Base-by-base conservation (phyloP, 257 asterid species). In the Pogostemon cablin region DNA sequence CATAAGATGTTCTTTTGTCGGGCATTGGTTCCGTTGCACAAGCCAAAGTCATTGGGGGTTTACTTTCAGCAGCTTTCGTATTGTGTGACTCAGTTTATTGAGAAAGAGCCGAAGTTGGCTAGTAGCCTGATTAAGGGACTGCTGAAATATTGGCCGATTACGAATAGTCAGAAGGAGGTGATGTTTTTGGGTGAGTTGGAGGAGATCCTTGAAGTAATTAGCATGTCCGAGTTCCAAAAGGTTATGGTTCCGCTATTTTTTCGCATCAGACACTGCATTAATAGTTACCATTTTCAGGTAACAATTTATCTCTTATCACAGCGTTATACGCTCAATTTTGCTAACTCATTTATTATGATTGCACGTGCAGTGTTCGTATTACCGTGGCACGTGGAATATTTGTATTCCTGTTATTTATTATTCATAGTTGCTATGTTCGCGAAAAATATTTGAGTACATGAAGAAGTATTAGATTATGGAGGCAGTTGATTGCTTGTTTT, bases 111-210 rank as follows among this genome's bases (percentile, higher is more conserved):
- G 6, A 86, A 84, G 74, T 75, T 92, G 82, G 95, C 93, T 35
- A 74, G 87, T 56, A 65, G 76, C 12, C 85, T 88, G 69, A 84
- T 92, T 35, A 78, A 62, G 68, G 98, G 98, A 39, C 80, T 90
- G 75, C 85, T 92, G 75, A 88, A 82, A 72, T 86, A 83, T 76
- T 92, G 98, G 98, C 96, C 98, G 3, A 78, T 88, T 54, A 92
- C 96, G 0, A 90, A 70, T 75, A 90, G 92, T 81, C 95, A 85
- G 68, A 92, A 92, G 79, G 98, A 92, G 87, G 86, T 92, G 66
- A 88, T 92, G 93, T 90, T 90, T 75, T 72, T 90, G 81, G 79
- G 93, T n/a, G 98, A 92, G 81, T 4, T 90, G 62, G 97, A 92
- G 84, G 95, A 92, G 81, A 84, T 90, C 79, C 80, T 92, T 60